These are phyloP conservation scores for Colletotrichum liriopes DNA, from an alignment of 2,329 filamentous ascomycete genomes.

Conservation along the genomic window DNA sequence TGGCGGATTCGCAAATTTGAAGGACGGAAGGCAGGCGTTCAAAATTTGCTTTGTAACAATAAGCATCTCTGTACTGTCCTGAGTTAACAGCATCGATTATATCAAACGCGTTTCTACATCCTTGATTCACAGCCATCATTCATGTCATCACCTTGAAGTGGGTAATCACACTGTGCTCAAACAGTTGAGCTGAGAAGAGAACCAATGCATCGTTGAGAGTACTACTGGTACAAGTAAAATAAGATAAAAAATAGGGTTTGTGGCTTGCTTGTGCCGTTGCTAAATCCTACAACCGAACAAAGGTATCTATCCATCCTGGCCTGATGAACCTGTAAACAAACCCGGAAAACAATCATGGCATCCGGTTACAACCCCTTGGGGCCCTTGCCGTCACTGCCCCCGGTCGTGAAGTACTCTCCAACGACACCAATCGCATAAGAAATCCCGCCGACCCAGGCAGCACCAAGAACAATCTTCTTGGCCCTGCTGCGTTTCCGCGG, in stretches of 20 bases:
- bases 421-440: conserved; percentile 73
- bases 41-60: conserved; percentile 9
- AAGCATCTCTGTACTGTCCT: not conserved
- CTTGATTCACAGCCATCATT: not conserved
- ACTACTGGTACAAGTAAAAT: conserved; percentile 26
- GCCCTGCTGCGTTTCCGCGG: conserved; percentile 59
- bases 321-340: not conserved
- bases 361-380: conserved; percentile 42
- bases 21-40: conserved; percentile 10
- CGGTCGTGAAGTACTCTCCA: conserved; percentile 70
- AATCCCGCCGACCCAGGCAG: conserved; percentile 68
- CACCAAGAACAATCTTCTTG: conserved; percentile 68
- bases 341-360: not conserved
- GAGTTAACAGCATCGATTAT: not conserved
- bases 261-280: not conserved
- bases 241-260: not conserved
- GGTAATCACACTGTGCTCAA: not conserved
- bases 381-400: conserved; percentile 60
- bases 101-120: not conserved
- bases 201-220: conserved; percentile 16
- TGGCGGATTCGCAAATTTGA: not conserved
- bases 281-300: not conserved
- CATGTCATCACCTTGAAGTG: too few species aligned
- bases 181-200: not conserved
- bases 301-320: conserved; percentile 7